Percentiles rank a stretch among this genome's conserved stretches.
Evolutionary conservation across 805 yeast species (phyloP).

Genomic region (Saturnispora dispora): DNA sequence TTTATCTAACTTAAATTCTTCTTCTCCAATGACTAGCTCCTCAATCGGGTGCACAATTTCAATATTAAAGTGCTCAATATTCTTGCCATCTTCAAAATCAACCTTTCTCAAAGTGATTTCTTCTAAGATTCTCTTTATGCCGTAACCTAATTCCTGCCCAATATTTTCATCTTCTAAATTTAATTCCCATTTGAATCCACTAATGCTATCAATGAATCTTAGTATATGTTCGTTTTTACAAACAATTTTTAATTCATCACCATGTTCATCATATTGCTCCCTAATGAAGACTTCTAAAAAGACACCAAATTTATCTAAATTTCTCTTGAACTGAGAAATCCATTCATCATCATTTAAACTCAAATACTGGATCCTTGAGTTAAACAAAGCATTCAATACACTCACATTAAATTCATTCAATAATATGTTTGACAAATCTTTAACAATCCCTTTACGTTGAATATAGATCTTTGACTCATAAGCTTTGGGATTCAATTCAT

Average conservation of each 20-base stretch:
- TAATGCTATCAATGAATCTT: constrained; percentile 6
- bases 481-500: constrained; percentile 10
- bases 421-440: constrained; percentile 4
- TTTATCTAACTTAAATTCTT: not conserved
- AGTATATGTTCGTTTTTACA: not conserved
- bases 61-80: not conserved
- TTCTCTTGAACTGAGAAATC: constrained; percentile 9
- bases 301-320: constrained; percentile 8
- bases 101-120: constrained; percentile 1
- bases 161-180: not conserved
- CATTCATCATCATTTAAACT: constrained; percentile 7
- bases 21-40: not conserved
- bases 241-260: not conserved
- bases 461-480: constrained; percentile 11
- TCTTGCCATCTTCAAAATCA: not conserved
- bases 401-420: constrained; percentile 1
- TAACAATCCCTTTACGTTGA: constrained; percentile 6
- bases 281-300: constrained; percentile 13
- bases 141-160: constrained; percentile 5
- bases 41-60: not conserved
- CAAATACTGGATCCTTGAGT: constrained; percentile 6
- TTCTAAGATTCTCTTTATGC: constrained; percentile 7
- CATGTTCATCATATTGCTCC: not conserved
- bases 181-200: constrained; percentile 10
- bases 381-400: not conserved